These are phyloP conservation scores for Protomyces gravidus DNA, from an alignment of 1,139 yeast species.

Conservation along the genomic window DNA sequence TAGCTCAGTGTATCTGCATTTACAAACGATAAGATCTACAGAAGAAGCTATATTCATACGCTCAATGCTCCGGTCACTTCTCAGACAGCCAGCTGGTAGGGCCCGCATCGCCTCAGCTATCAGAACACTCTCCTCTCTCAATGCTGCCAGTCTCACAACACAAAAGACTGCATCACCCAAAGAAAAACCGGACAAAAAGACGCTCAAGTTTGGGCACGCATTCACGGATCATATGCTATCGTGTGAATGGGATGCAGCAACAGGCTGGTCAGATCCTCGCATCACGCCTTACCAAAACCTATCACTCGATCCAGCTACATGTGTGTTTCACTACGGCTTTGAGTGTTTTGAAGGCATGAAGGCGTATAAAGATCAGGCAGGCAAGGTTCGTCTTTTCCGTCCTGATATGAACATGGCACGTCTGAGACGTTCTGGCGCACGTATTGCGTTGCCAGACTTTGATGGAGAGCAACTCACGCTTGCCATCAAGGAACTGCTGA, in stretches of 20 bases:
- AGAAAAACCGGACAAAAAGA: conserved; percentile 61
- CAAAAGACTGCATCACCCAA: conserved; percentile 59
- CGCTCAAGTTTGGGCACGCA: conserved; percentile 77
- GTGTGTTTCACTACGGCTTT: conserved; percentile 90
- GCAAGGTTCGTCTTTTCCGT: conserved; percentile 75
- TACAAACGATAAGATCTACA: too few species aligned
- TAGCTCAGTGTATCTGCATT: too few species aligned
- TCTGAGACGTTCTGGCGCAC: conserved; percentile 79
- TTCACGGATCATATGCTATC: conserved; percentile 92
- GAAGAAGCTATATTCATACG: too few species aligned
- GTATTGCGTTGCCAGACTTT: conserved; percentile 82
- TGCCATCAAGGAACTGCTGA: conserved; percentile 67
- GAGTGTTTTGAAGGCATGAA: conserved; percentile 95
- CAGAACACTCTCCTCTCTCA: conserved; percentile 43
- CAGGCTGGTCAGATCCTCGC: conserved; percentile 83
- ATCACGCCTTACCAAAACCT: conserved; percentile 80
- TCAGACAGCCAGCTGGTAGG: not conserved
- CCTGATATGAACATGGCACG: conserved; percentile 87
- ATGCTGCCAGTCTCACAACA: conserved; percentile 63
- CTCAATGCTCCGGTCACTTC: not conserved
- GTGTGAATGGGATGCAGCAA: conserved; percentile 69
- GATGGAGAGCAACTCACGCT: conserved; percentile 72
- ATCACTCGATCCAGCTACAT: conserved; percentile 74
- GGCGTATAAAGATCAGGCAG: conserved; percentile 63
- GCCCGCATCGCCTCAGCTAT: not conserved